A percentile compares a stretch with the other conserved stretches of the same genome.
Evolutionary conservation across 305 asterid species (phyloP).

Genomic region (Rubia peregrina): DNA sequence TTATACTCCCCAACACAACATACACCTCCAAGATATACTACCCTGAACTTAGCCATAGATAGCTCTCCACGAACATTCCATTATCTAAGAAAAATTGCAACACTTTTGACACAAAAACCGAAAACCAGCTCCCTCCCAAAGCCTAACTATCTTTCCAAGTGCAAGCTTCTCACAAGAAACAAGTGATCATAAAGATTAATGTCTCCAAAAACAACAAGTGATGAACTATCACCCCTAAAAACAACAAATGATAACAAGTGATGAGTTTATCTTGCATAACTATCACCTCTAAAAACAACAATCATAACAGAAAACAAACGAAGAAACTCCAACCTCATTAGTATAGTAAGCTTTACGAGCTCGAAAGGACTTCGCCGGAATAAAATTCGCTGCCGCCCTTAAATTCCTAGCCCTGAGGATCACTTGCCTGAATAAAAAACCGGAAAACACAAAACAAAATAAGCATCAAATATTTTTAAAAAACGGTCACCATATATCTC

Average conservation of each 20-base stretch:
- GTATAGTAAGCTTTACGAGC: constrained; percentile 71
- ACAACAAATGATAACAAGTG: too few species aligned
- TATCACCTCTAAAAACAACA: neutral
- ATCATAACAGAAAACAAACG: neutral
- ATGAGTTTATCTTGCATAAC: neutral
- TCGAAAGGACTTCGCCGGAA: constrained; percentile 87
- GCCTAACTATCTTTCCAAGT: neutral
- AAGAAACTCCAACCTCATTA: constrained; percentile 52
- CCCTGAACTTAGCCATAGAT: neutral
- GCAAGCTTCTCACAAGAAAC: neutral
- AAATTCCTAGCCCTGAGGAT: constrained; percentile 89
- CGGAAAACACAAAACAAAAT: neutral
- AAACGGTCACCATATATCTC: neutral
- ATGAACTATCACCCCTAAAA: too few species aligned
- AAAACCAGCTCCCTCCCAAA: neutral
- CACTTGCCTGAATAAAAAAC: constrained; percentile 50
- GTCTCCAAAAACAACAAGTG: too few species aligned
- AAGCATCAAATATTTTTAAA: neutral
- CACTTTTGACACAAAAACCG: neutral
- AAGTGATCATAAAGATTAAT: neutral
- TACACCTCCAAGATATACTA: neutral
- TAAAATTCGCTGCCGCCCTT: constrained; percentile 81
- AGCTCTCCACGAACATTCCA: neutral
- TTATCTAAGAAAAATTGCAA: neutral
- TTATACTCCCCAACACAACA: neutral